Conservation (phyloP, 106 monocot genomes). For the Allium fistulosum region DNA sequence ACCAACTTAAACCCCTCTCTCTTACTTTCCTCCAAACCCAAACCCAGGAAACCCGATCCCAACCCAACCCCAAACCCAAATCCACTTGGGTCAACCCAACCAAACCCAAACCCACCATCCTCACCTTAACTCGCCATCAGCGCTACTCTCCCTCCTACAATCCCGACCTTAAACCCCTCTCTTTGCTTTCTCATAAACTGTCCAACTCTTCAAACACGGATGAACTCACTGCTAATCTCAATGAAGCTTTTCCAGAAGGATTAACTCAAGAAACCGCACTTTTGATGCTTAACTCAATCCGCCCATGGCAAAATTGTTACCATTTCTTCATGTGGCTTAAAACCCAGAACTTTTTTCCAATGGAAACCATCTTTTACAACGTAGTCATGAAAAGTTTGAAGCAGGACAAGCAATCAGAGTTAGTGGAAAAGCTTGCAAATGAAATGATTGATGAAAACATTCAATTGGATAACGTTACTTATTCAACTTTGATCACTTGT, state of each 20-base stretch:
- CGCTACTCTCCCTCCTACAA: conserved; percentile 25
- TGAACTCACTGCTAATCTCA: conserved; percentile 19
- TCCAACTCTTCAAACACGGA: conserved; percentile 17
- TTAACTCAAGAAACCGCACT: conserved; percentile 39
- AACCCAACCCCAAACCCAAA: conserved; percentile 19
- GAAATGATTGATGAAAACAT: conserved; percentile 50
- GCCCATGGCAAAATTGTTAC: conserved; percentile 37
- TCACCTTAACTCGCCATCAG: conserved; percentile 60
- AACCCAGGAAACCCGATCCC: not conserved
- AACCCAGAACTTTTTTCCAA: conserved; percentile 18
- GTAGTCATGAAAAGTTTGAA: conserved; percentile 65
- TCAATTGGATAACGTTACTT: conserved; percentile 78
- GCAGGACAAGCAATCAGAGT: conserved; percentile 34
- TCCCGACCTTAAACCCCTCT: conserved; percentile 22
- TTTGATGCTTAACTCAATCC: conserved; percentile 60
- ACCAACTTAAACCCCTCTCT: conserved; percentile 73
- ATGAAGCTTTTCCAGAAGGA: conserved; percentile 14
- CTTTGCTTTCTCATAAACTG: conserved; percentile 21
- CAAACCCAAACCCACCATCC: conserved; percentile 52
- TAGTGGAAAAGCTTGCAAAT: conserved; percentile 51
- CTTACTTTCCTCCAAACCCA: conserved; percentile 46
- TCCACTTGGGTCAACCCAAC: conserved; percentile 91
- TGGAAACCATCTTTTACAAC: conserved; percentile 87
- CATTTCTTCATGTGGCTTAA: conserved; percentile 60
- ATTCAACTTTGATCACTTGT: conserved; percentile 84